phyloP scores from a whole-genome alignment of 257 asterid species.

The Gynochthodes officinalis region DNA sequence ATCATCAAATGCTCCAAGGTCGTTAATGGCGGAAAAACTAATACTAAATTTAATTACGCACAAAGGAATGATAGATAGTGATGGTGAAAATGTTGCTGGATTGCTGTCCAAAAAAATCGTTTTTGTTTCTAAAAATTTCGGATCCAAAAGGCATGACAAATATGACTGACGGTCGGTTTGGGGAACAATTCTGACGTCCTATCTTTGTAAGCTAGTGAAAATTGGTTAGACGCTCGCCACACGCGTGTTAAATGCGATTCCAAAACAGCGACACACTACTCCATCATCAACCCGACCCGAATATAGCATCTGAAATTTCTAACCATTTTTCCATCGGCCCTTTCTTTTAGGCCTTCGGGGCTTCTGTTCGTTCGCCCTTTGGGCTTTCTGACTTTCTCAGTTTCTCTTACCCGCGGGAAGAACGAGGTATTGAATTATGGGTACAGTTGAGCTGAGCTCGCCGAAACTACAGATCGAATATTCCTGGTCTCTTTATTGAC shows the following conservation, averaged over 20 bases:
- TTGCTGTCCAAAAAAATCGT: neutral
- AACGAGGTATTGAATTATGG: too few relatives aligned
- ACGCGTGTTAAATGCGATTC: slow-evolving; percentile 3
- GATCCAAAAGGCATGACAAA: neutral
- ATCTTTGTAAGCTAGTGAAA: slow-evolving; percentile 6
- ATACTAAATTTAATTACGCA: neutral
- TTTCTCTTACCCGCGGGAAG: too few relatives aligned
- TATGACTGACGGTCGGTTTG: slow-evolving; percentile 1
- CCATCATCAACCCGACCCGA: neutral
- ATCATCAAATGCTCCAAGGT: slow-evolving; percentile 1
- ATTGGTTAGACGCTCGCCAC: slow-evolving; percentile 13
- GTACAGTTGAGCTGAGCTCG: too few relatives aligned
- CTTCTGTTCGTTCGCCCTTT: too few relatives aligned
- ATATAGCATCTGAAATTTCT: too few relatives aligned
- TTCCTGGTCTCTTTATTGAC: too few relatives aligned
- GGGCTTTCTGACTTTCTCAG: too few relatives aligned
- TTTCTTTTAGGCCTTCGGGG: too few relatives aligned
- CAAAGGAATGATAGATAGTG: neutral
- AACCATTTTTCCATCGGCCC: too few relatives aligned
- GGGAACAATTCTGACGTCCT: slow-evolving; percentile 9
- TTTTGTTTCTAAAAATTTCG: neutral
- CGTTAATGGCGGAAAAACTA: slow-evolving; percentile 12
- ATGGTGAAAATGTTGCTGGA: neutral
- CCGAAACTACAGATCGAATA: too few relatives aligned
- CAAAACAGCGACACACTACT: too few relatives aligned